Evolutionary conservation across 306 rosid genomes (phyloP).

Genomic region (Cucurbita ficifolia): DNA sequence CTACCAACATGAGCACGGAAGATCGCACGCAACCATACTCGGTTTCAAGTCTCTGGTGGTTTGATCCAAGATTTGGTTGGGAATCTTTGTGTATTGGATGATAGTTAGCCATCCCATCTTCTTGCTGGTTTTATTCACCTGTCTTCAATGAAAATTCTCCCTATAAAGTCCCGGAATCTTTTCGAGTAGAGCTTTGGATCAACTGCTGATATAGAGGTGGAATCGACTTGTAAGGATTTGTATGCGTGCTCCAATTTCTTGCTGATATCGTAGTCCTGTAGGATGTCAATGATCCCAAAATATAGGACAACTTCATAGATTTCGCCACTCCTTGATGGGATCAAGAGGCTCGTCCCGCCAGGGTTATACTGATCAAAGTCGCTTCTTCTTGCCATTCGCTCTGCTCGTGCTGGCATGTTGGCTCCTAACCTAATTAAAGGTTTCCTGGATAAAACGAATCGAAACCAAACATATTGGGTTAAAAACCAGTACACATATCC

Average conservation of each 20-base stretch:
- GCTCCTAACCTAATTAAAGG: slow-evolving; percentile 87
- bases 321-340: slow-evolving; percentile 61
- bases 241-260: slow-evolving; percentile 93
- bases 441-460: slow-evolving; percentile 33
- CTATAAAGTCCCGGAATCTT: slow-evolving; percentile 82
- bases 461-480: background rate
- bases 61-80: background rate
- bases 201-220: slow-evolving; percentile 87
- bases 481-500: background rate
- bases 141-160: slow-evolving; percentile 72
- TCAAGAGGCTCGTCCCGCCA: slow-evolving; percentile 49
- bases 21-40: background rate
- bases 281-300: slow-evolving; percentile 85
- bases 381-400: slow-evolving; percentile 66
- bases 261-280: slow-evolving; percentile 90
- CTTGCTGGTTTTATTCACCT: slow-evolving; percentile 18
- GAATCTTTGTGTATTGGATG: background rate
- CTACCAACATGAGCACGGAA: background rate
- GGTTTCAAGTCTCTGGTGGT: background rate
- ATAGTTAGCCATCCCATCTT: background rate
- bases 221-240: slow-evolving; percentile 77
- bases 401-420: slow-evolving; percentile 95
- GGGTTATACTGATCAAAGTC: slow-evolving; percentile 68
- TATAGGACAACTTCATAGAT: slow-evolving; percentile 58
- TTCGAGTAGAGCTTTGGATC: slow-evolving; percentile 92